Conservation (phyloP, 495 filamentous ascomycete species). For the Parmelia sp. region DNA sequence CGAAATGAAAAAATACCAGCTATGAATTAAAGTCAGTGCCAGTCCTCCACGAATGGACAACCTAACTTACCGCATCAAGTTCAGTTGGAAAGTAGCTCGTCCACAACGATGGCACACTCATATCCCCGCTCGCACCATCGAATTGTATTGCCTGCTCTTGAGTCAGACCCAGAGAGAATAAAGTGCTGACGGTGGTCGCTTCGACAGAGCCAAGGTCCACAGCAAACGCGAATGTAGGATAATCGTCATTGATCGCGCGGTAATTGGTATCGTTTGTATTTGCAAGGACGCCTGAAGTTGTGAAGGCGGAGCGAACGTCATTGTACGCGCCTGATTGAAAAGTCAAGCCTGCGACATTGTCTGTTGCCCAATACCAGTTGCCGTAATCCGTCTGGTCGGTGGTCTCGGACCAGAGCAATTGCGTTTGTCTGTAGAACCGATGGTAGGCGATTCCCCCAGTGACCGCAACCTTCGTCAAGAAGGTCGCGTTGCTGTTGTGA, state of each 20-base stretch:
- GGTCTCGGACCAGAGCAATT: constrained; percentile 48
- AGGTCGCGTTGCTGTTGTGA: not conserved
- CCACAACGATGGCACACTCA: constrained; percentile 46
- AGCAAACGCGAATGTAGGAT: constrained; percentile 52
- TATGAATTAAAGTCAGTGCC: constrained; percentile 17
- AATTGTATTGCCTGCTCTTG: constrained; percentile 51
- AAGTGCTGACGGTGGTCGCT: constrained; percentile 31
- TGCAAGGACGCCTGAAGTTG: constrained; percentile 36
- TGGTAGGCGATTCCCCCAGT: constrained; percentile 42
- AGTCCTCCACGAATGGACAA: not conserved
- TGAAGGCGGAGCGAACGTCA: constrained; percentile 46
- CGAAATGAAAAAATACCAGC: constrained; percentile 50
- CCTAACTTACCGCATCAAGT: constrained; percentile 37
- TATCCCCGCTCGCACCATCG: constrained; percentile 35
- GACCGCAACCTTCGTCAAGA: not conserved
- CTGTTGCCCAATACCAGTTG: constrained; percentile 52
- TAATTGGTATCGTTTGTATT: constrained; percentile 46
- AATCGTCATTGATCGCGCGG: constrained; percentile 45
- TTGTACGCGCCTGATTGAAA: constrained; percentile 46
- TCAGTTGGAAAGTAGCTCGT: constrained; percentile 48
- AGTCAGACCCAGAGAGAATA: constrained; percentile 50
- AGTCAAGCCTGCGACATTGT: constrained; percentile 33
- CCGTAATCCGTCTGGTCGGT: constrained; percentile 55
- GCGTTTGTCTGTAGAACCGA: constrained; percentile 46
- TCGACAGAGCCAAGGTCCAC: constrained; percentile 45